These are phyloP conservation scores for Coemansia sp. DNA, from an alignment of 192 early-diverging fungal genomes.

Conservation along the genomic window DNA sequence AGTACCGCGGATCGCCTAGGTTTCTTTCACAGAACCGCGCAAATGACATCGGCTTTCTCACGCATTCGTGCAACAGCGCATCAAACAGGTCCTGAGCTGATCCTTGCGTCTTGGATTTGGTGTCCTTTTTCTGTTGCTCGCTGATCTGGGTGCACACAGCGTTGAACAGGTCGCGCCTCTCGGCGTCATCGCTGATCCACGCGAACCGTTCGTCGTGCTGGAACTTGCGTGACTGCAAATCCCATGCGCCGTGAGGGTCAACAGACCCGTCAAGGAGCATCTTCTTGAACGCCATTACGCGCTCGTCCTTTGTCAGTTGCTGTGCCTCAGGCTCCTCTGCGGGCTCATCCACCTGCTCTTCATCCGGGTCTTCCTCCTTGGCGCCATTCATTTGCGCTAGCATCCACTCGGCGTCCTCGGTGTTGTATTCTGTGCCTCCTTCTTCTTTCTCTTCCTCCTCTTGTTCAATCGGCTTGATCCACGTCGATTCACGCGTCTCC, in stretches of 20 bases:
- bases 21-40: slow-evolving; percentile 45
- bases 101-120: background rate
- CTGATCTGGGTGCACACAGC: slow-evolving; percentile 5
- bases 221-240: slow-evolving; percentile 13
- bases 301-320: slow-evolving; percentile 13
- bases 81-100: slow-evolving; percentile 28
- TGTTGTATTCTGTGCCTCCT: slow-evolving; percentile 39
- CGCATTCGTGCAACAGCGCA: slow-evolving; percentile 29
- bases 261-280: slow-evolving; percentile 31
- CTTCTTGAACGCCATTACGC: slow-evolving; percentile 19
- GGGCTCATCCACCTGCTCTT: background rate
- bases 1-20: slow-evolving; percentile 41
- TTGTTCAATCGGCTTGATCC: slow-evolving; percentile 20
- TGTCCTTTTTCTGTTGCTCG: background rate
- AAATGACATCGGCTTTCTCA: slow-evolving; percentile 35
- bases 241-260: slow-evolving; percentile 46
- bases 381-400: slow-evolving; percentile 37
- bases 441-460: background rate
- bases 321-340: background rate
- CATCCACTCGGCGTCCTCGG: slow-evolving; percentile 56
- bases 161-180: slow-evolving; percentile 43
- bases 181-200: slow-evolving; percentile 6
- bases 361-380: background rate
- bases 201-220: slow-evolving; percentile 17
- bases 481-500: slow-evolving; percentile 16